Percentiles rank a stretch among this genome's conserved stretches.
These are phyloP conservation scores for Rauvolfia tetraphylla DNA, from an alignment of 257 asterid species.

Conservation along the genomic window DNA sequence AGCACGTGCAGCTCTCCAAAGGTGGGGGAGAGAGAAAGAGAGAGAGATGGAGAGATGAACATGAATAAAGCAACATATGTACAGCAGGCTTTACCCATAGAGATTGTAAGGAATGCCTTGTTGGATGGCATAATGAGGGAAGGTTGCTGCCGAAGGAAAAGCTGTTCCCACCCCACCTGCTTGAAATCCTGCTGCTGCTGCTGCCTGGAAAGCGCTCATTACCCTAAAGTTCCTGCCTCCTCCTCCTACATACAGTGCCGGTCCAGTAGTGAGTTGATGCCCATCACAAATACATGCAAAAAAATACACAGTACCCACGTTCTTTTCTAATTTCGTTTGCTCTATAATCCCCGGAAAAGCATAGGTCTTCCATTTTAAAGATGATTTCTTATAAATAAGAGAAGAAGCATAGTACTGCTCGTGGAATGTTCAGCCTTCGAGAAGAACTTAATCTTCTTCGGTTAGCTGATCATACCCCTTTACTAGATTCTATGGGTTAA, in stretches of 20 bases:
- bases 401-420: slow-evolving; percentile 5
- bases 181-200: slow-evolving; percentile 21
- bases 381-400: neutral
- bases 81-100: slow-evolving; percentile 59
- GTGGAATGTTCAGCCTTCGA: neutral
- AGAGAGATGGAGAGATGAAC: neutral
- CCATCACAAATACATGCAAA: slow-evolving; percentile 15
- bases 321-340: neutral
- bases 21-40: neutral
- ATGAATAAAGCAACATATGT: neutral
- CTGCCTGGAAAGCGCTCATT: slow-evolving; percentile 53
- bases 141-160: slow-evolving; percentile 68
- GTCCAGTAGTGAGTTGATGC: neutral
- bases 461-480: neutral
- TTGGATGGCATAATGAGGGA: slow-evolving; percentile 87
- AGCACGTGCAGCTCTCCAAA: slow-evolving; percentile 41
- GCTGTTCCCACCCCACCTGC: slow-evolving; percentile 47
- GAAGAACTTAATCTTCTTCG: neutral
- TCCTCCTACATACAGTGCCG: slow-evolving; percentile 29
- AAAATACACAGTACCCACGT: neutral
- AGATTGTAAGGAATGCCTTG: slow-evolving; percentile 95
- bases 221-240: slow-evolving; percentile 73
- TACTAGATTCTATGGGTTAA: neutral
- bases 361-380: neutral
- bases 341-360: neutral